phyloP scores from a whole-genome alignment of 225 moss, liverwort and hornwort genomes.

The Marchantia paleacea region DNA sequence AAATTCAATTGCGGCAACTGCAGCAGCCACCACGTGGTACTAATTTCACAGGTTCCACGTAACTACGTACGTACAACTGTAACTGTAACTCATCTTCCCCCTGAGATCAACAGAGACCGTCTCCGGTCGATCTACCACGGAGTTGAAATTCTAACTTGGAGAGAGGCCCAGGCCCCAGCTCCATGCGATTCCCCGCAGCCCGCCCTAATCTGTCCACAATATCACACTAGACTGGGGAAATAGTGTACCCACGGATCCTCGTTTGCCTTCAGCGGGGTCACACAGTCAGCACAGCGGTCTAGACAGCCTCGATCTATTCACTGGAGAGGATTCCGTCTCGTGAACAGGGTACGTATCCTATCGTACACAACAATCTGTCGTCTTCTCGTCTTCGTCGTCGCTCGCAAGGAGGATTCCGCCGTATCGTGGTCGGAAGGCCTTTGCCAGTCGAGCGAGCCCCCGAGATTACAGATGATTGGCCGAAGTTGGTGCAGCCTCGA shows the following conservation, averaged over 20 bases:
- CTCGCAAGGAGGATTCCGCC: neutral
- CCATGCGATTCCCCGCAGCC: too few species aligned
- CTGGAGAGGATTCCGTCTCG: too few species aligned
- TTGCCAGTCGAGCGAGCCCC: neutral
- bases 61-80: neutral
- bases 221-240: too few species aligned
- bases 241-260: too few species aligned
- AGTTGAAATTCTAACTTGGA: too few species aligned
- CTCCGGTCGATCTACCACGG: too few species aligned
- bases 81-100: neutral
- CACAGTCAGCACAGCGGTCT: too few species aligned
- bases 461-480: neutral
- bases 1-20: neutral
- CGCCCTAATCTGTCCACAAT: too few species aligned
- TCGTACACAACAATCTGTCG: neutral
- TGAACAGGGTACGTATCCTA: neutral
- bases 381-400: neutral
- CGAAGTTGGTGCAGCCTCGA: neutral
- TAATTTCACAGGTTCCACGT: neutral
- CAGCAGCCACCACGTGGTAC: neutral
- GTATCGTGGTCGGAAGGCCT: slow-evolving; percentile 1
- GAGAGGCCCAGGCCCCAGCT: too few species aligned
- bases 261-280: too few species aligned
- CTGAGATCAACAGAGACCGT: too few species aligned
- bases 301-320: too few species aligned